Base-by-base conservation (phyloP, 768 basidiomycete species). In the Auriscalpium vulgare region DNA sequence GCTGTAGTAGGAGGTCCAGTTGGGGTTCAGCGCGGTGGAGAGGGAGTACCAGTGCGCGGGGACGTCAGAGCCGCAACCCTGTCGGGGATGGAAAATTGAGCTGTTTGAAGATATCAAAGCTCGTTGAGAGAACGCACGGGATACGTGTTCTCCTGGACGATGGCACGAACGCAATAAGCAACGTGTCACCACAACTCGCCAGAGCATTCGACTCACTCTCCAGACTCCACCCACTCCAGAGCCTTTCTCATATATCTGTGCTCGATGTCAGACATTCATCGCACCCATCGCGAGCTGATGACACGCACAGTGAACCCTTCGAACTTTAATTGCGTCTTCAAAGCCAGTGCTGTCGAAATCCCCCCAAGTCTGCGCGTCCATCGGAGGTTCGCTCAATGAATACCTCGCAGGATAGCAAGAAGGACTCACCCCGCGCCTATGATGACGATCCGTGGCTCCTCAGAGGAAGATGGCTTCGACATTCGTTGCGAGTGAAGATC, bases 261-360 rank as follows among this genome's bases (percentile, higher is more conserved):
- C 23, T 10, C 17, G 17, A 34, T 2, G 14, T 53, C 21, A 38
- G 21, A 29, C 29, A 29, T 7, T 29, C 2, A 29, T 29, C 29
- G 29, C 4, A 29, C 29, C 29, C 29, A 29, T 29, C 5, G 4
- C 29, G 29, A 29, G 29, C 29, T 29, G 29, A 29, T 29, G 29
- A 19, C 2, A 63, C 67, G 29, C 46, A 71, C 72, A 16, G 62
- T 67, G 54, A 72, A 70, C 49, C 68, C 63, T 0, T 65, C 47
- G 51, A 62, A 69, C 4, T 62, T 61, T 1, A 71, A 62, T 19
- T 72, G 60, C 10, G 60, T 58, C 58, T 69, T 69, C 38, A 73
- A 53, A 0, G 61, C 66, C 23, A 73, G 67, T 5, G 67, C 70
- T 2, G 62, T 62, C 0, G 64, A 56, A 17, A 73, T 58, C 1